These are phyloP conservation scores for Rosa lucieae DNA, from an alignment of 306 rosid genomes.

Conservation along the genomic window DNA sequence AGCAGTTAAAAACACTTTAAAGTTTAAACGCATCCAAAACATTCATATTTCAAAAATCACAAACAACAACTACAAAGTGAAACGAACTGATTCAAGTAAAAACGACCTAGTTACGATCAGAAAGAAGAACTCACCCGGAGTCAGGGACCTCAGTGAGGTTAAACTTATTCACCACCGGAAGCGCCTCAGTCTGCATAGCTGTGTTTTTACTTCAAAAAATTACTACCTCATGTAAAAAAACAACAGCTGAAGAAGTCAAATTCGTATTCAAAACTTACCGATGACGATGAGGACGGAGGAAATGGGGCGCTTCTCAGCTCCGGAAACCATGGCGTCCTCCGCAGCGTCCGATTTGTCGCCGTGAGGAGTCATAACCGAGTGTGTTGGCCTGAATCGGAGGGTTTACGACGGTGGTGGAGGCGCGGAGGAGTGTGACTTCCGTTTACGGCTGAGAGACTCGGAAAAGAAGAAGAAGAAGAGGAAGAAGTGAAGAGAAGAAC, in stretches of 20 bases:
- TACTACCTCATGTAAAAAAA: background rate
- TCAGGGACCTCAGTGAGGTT: constrained; percentile 60
- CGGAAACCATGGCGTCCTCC: no score
- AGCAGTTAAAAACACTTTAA: background rate
- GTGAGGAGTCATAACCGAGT: no score
- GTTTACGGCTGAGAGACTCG: no score
- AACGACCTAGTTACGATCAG: background rate
- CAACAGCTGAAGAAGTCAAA: background rate
- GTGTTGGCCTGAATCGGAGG: no score
- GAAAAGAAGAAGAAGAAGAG: no score
- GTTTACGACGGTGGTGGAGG: no score
- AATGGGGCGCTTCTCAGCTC: constrained; percentile 46
- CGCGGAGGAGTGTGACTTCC: no score
- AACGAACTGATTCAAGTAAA: background rate
- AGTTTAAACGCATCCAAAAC: background rate
- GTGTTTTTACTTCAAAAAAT: constrained; percentile 5
- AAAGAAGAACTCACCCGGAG: constrained; percentile 52
- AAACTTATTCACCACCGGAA: constrained; percentile 72
- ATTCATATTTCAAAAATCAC: background rate
- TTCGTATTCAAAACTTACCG: constrained; percentile 34
- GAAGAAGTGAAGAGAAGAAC: no score
- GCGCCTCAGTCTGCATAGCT: constrained; percentile 99
- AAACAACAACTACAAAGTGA: background rate
- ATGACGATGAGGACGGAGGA: constrained; percentile 67
- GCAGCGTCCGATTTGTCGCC: no score